Base-by-base conservation (phyloP, 345 rosid genomes). In the Balakata baccata region DNA sequence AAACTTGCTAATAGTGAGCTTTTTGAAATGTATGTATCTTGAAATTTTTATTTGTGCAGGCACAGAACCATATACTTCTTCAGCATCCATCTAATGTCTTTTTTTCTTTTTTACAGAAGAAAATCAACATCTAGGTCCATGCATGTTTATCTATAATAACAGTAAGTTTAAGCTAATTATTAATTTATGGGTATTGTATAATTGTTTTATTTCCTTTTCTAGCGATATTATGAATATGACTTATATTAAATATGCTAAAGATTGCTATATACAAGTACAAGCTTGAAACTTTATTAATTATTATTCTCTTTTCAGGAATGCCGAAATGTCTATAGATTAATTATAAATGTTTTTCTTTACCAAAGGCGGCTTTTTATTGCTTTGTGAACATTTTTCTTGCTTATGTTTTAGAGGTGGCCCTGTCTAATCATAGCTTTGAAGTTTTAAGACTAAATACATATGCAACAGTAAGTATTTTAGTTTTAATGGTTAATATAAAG, bases 81-180 rank as follows among this genome's bases (percentile, higher is more conserved):
- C 60, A 11, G 56, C 56, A 57, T 64, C 75, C 70, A 12, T 72
- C 71, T 0, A 2, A 49, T 66, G 43, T 11, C 10, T 38, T 5
- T 57, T 14, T 16, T n/a, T n/a, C n/a, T n/a, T n/a, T 61, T 47
- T 65, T 13, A 12, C 34, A 54, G 12, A 37, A 2, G 54, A 47
- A 80, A 81, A 75, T 53, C 45, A 43, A 41, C 39, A 12, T 46
- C 58, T 37, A 17, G 66, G 53, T n/a, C 70, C 25, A 7, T 52
- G 5, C 41, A 5, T 3, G 46, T 3, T 59, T 72, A n/a, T n/a
- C 61, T 7, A 22, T 29, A 70, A 69, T 25, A 77, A 68, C 76
- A 82, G 85, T 79, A 71, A 83, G 86, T 81, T 69, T 45, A 63
- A 73, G 47, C 51, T 72, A 37, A 20, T 56, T 69, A 1, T 56